Evolutionary conservation across 805 yeast genomes (phyloP).

Genomic region (Isabelozyma gotoi): DNA sequence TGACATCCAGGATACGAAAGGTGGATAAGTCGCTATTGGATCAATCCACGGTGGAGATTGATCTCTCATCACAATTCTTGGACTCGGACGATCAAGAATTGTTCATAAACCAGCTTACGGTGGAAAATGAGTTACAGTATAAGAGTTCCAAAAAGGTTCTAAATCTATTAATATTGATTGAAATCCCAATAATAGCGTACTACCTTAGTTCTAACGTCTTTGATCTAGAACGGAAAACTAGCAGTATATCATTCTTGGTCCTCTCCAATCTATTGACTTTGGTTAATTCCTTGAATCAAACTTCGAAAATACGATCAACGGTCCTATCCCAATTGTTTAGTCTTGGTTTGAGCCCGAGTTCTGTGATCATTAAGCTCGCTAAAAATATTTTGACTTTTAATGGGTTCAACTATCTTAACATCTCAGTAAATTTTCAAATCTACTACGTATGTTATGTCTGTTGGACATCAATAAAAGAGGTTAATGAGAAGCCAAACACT

Average conservation of each 20-base stretch:
- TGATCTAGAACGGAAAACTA: constrained; percentile 1
- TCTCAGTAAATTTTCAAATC: background rate
- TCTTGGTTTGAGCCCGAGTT: background rate
- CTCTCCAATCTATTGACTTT: background rate
- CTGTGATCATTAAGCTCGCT: background rate
- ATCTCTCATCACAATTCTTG: background rate
- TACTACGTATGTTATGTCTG: background rate
- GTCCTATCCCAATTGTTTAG: background rate
- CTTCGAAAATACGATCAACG: background rate
- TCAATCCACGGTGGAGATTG: constrained; percentile 1
- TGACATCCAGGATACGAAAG: constrained; percentile 10
- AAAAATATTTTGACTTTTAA: background rate
- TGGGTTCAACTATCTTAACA: constrained; percentile 2
- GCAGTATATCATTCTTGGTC: background rate
- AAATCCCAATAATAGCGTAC: background rate
- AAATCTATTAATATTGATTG: constrained; percentile 1
- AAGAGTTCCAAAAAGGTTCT: constrained; percentile 1
- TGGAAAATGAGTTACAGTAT: constrained; percentile 2
- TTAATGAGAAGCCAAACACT: too few species aligned
- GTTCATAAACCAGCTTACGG: constrained; percentile 2
- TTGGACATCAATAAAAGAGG: background rate
- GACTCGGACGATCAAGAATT: constrained; percentile 10
- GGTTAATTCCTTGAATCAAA: constrained; percentile 1
- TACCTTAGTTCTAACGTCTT: constrained; percentile 1
- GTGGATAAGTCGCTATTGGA: constrained; percentile 12